Evolutionary conservation across 108 stramenopile genomes (phyloP), one percentile per base, ranked within the genome.

Genomic region (Aurantiochytrium sp.): DNA sequence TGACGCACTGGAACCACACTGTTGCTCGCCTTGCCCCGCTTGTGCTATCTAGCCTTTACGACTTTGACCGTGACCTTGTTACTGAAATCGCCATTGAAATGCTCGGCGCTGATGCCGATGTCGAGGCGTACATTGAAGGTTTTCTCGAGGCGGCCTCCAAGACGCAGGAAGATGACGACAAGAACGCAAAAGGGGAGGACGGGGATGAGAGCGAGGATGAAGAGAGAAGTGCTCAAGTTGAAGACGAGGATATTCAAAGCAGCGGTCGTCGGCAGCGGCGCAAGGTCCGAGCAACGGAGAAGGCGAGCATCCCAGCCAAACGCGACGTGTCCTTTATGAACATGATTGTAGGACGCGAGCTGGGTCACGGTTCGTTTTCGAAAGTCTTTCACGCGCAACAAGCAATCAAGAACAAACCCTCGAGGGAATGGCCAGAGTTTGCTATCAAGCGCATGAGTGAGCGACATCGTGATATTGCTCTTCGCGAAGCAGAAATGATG

Each of bases 261-360:
- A 51, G 87, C 18, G 44, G 49, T 45, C 89, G 88, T 5, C 18
- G 47, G 21, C 88, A 73, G 60, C 88, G 90, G 25, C 88, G 88
- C 87, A 28, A 64, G 76, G 87, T 91, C 88, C 90, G 88, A 49
- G 90, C 90, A 5, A 89, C 90, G 49, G 47, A 91, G 60, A 91
- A 91, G 47, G 90, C 93, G 28, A 91, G 88, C 42, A 92, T 92
- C 5, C 89, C 96, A 5, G 87, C 97, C 18, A 69, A 69, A 23
- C 64, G 64, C 0, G 91, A 95, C 58, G 90, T 99, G 44, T 97
- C 97, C 64, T 99, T 99, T 87, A 97, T 98, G 89, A 97, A 98
- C 88, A 93, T 99, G 59, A 98, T 99, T 14, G 98, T 99, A 91
- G 98, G 97, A 5, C 95, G 97, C 35, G 95, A 96, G 59, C 92